Conservation (phyloP, 164 flowering plant genomes). For the Echeveria elegans region DNA sequence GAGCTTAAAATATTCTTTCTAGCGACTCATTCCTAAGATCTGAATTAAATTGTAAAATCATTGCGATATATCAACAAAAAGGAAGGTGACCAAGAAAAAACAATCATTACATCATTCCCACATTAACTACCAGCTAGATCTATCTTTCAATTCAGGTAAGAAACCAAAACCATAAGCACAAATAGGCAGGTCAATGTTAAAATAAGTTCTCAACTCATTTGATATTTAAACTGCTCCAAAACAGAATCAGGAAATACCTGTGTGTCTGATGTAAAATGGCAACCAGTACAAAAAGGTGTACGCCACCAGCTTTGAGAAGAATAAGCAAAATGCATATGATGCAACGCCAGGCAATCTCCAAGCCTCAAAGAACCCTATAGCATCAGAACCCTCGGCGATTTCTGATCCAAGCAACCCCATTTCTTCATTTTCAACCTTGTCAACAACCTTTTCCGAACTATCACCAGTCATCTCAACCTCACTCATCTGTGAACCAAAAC, state of each 20-base stretch:
- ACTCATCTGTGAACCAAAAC: constrained; percentile 32
- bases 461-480: constrained; percentile 48
- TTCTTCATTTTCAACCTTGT: constrained; percentile 45
- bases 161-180: neutral
- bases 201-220: neutral
- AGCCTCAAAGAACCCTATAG: constrained; percentile 88
- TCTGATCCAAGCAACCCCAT: constrained; percentile 28
- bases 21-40: too few species aligned
- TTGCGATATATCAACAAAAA: too few species aligned
- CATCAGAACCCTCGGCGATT: constrained; percentile 24
- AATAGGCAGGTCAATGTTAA: neutral
- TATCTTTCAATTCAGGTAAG: neutral
- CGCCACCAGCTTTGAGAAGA: constrained; percentile 96
- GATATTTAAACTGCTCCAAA: neutral
- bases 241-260: constrained; percentile 41
- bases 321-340: constrained; percentile 81
- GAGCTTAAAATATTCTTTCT: too few species aligned
- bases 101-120: too few species aligned
- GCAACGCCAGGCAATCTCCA: constrained; percentile 91
- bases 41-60: too few species aligned
- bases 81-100: too few species aligned
- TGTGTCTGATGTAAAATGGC: too few species aligned
- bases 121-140: neutral
- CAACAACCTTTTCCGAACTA: too few species aligned
- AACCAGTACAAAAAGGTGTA: constrained; percentile 95